These are phyloP conservation scores for Pestalotiopsis sp. DNA, from an alignment of 2,329 filamentous ascomycete genomes.

Conservation along the genomic window DNA sequence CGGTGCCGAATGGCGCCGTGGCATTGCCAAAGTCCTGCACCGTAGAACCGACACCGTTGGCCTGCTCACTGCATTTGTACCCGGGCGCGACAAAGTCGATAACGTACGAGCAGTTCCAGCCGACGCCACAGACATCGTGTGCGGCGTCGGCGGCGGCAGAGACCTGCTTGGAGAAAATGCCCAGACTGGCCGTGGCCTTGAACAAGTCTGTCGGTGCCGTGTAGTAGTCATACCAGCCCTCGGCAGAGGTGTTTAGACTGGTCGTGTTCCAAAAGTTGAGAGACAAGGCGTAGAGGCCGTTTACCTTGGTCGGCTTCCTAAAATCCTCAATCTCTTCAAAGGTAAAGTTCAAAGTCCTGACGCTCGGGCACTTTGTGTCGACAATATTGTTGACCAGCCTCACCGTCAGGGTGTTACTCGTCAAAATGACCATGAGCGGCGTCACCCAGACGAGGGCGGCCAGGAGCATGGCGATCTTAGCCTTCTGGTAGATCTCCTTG, in stretches of 20 bases:
- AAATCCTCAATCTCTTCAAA: constrained; percentile 38
- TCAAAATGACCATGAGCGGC: constrained; percentile 41
- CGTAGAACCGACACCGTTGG: constrained; percentile 31
- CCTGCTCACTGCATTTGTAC: constrained; percentile 40
- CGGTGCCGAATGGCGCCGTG: constrained; percentile 33
- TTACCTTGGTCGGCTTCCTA: constrained; percentile 31
- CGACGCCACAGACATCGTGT: constrained; percentile 36
- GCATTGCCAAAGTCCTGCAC: constrained; percentile 30
- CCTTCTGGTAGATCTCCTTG: constrained; percentile 32
- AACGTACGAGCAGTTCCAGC: constrained; percentile 43
- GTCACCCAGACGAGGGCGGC: constrained; percentile 40
- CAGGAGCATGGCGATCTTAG: constrained; percentile 36
- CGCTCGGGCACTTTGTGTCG: constrained; percentile 30
- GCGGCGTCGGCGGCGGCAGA: constrained; percentile 32
- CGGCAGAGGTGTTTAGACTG: constrained; percentile 15
- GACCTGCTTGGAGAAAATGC: constrained; percentile 27
- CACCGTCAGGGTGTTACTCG: constrained; percentile 39
- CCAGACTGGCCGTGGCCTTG: constrained; percentile 30
- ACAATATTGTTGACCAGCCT: constrained; percentile 23
- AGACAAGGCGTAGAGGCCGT: constrained; percentile 30
- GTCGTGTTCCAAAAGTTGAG: constrained; percentile 37
- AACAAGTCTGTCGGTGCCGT: constrained; percentile 27
- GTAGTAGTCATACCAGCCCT: constrained; percentile 37
- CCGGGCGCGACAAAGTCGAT: constrained; percentile 40
- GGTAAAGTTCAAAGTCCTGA: constrained; percentile 36